Base-by-base conservation (phyloP, 2,329 filamentous ascomycete species). In the Ophiostoma australiae region DNA sequence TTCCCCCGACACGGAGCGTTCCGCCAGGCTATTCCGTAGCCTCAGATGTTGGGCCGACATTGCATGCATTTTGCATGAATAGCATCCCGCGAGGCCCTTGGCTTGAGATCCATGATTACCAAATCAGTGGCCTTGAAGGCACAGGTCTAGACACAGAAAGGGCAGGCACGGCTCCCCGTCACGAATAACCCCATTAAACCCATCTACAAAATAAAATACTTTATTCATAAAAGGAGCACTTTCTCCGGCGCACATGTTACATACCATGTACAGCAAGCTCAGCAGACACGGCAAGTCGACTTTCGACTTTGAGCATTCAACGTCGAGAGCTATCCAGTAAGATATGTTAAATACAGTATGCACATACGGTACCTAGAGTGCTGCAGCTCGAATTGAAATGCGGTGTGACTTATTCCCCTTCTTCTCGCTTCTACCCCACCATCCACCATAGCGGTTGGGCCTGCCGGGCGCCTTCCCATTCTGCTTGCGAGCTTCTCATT, bases 361-460 rank as follows among this genome's bases (percentile, higher is more conserved):
- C n/a, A n/a, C n/a, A n/a, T n/a, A n/a, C n/a, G n/a, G n/a, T n/a
- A 11, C 5, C 44, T 48, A n/a, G 15, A 48, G 44, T n/a, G 17
- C 44, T n/a, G 44, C 44, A 17, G 44, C 13, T n/a, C 15, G 17
- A 5, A n/a, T 48, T 48, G 15, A 20, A 27, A 58, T 27, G 52
- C 52, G 52, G 52, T 58, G 52, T 58, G 52, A 15, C 52, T 55
- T 58, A 23, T 58, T 27, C 52, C 52, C 52, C 15, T 55, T 55
- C 48, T 58, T 58, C 52, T 27, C 52, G 52, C 52, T 11, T 31
- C 52, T n/a, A 58, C 52, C 23, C 52, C 52, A 58, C 52, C 23
- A 58, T 27, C 5, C 17, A 39, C 37, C 37, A 39, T 13, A 11
- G 44, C 44, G 17, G 44, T 58, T 58, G 52, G 52, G 27, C 27